Evolutionary conservation across 2,329 filamentous ascomycete genomes (phyloP).

Genomic region (Coccinonectria pachysandricola): DNA sequence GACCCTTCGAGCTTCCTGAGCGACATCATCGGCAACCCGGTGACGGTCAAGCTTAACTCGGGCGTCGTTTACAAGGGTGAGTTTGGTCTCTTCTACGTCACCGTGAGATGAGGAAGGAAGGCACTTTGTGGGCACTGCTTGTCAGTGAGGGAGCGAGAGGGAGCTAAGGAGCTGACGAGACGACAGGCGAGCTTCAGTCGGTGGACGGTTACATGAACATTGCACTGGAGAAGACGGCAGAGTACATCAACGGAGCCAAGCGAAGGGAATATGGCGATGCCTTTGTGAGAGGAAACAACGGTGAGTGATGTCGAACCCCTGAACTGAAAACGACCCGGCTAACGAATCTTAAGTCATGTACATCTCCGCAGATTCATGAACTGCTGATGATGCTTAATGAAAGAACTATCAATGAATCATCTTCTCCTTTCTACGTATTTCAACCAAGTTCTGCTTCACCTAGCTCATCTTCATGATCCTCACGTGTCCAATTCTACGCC

Average conservation of each 20-base stretch:
- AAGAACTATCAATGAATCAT: constrained; percentile 9
- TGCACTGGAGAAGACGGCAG: constrained; percentile 87
- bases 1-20: constrained; percentile 89
- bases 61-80: constrained; percentile 94
- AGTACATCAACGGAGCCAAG: constrained; percentile 78
- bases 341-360: constrained; percentile 48
- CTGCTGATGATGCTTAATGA: constrained; percentile 7
- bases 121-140: too few species aligned
- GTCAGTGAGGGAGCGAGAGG: too few species aligned
- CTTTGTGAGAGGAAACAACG: constrained; percentile 93
- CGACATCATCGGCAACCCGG: constrained; percentile 87
- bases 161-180: constrained; percentile 5
- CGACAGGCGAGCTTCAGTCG: constrained; percentile 79
- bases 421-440: constrained; percentile 1
- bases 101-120: too few species aligned
- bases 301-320: constrained; percentile 35
- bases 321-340: constrained; percentile 1
- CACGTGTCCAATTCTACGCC: constrained; percentile 10
- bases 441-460: too few species aligned
- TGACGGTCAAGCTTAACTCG: constrained; percentile 97
- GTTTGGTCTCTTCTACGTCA: constrained; percentile 10
- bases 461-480: constrained; percentile 17
- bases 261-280: constrained; percentile 83
- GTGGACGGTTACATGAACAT: constrained; percentile 99
- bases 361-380: constrained; percentile 51